Percentiles rank a stretch among this genome's conserved stretches.
Evolutionary conservation across 192 early-diverging fungal genomes (phyloP).

Genomic region (Backusella psychrophila): DNA sequence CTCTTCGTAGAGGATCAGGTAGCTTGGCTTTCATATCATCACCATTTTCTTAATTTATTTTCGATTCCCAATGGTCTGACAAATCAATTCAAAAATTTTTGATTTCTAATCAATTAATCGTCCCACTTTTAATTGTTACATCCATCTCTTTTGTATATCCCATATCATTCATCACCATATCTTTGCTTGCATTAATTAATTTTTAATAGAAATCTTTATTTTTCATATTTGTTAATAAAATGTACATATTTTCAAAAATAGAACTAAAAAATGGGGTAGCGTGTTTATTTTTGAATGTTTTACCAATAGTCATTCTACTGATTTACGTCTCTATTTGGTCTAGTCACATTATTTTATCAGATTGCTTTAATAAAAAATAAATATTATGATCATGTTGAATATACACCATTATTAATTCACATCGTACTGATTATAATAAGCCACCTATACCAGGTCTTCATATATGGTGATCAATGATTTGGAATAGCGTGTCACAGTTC

Average conservation of each 20-base stretch:
- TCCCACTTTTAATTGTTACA: background rate
- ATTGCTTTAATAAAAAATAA: background rate
- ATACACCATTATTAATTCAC: too few species aligned
- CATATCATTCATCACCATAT: background rate
- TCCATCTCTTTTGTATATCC: background rate
- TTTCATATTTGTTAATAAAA: background rate
- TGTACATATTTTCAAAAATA: constrained; percentile 1
- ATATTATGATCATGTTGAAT: background rate
- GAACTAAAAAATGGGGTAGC: background rate
- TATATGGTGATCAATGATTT: background rate
- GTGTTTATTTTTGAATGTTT: too few species aligned
- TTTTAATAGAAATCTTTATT: background rate
- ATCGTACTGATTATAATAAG: too few species aligned
- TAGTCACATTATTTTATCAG: background rate
- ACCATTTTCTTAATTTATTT: background rate
- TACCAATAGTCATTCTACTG: background rate
- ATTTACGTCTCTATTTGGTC: background rate
- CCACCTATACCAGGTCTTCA: background rate
- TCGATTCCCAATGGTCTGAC: background rate
- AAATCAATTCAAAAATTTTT: background rate
- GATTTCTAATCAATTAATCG: background rate
- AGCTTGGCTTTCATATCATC: background rate
- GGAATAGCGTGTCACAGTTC: too few species aligned
- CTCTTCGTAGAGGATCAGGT: constrained; percentile 3
- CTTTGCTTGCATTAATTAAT: background rate